These are phyloP conservation scores for Miscanthus lutarioriparius DNA, from an alignment of 176 grass and related monocot species.

Conservation along the genomic window DNA sequence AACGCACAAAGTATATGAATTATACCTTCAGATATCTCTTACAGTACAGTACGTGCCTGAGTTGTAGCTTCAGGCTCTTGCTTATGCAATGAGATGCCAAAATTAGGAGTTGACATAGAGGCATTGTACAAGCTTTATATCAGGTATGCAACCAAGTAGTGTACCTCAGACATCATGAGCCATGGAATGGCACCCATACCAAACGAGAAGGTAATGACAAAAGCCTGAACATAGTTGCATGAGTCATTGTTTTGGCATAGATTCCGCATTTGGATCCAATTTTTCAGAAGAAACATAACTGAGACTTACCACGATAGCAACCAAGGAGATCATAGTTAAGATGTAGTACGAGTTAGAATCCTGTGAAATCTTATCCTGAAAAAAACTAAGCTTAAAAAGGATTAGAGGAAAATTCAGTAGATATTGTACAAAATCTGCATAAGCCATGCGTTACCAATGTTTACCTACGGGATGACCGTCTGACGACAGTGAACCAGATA, in stretches of 20 bases:
- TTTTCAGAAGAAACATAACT: conserved; percentile 23
- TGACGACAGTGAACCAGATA: too few relatives aligned
- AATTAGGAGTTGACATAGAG: background rate
- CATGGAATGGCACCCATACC: conserved; percentile 95
- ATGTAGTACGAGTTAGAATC: conserved; percentile 58
- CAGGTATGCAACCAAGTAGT: background rate
- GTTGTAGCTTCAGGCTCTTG: background rate
- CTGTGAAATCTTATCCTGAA: conserved; percentile 55
- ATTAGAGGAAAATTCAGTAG: background rate
- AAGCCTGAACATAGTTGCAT: conserved; percentile 53
- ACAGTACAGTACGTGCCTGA: background rate
- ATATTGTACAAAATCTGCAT: background rate
- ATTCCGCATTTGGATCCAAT: background rate
- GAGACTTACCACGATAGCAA: conserved; percentile 72
- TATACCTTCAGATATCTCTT: background rate
- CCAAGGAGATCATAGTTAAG: conserved; percentile 78
- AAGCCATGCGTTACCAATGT: background rate
- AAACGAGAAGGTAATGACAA: conserved; percentile 78
- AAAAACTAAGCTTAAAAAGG: conserved; percentile 24
- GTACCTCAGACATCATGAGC: conserved; percentile 99
- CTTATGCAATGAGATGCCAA: conserved; percentile 8
- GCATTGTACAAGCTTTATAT: conserved; percentile 27
- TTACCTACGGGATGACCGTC: too few relatives aligned
- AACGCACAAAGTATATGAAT: background rate
- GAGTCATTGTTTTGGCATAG: background rate